These are phyloP conservation scores for Pseudotsuga menziesii DNA, from an alignment of 75 land plant genomes.

Conservation along the genomic window DNA sequence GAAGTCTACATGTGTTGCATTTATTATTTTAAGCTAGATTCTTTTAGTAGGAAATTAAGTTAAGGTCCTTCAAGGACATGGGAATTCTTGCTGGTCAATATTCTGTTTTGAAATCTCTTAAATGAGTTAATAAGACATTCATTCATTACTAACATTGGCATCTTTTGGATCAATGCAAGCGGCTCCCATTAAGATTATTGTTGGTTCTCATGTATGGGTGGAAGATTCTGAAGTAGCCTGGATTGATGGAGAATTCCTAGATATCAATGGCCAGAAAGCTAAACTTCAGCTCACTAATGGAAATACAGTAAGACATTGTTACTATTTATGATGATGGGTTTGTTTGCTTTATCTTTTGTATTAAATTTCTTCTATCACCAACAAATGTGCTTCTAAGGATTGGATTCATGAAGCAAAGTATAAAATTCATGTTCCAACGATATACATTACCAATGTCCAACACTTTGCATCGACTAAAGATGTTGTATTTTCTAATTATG, in stretches of 20 bases:
- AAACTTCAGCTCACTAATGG: slow-evolving; percentile 57
- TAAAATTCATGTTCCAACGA: not conserved
- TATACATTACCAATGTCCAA: not conserved
- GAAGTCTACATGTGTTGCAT: no score
- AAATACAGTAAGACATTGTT: slow-evolving; percentile 50
- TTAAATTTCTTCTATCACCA: not conserved
- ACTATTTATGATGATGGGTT: not conserved
- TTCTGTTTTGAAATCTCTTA: no score
- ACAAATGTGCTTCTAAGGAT: not conserved
- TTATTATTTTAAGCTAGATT: no score
- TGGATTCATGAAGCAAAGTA: not conserved
- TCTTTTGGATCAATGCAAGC: slow-evolving; percentile 43
- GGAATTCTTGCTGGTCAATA: no score
- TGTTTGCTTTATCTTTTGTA: not conserved
- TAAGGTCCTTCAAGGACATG: no score
- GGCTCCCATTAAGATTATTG: slow-evolving; percentile 40
- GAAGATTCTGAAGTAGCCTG: slow-evolving; percentile 79
- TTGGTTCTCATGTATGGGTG: slow-evolving; percentile 93
- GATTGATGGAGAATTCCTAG: slow-evolving; percentile 88
- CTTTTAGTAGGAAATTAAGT: no score
- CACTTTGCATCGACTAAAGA: not conserved
- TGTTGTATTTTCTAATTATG: not conserved
- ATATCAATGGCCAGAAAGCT: slow-evolving; percentile 57
- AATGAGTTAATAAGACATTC: not conserved
- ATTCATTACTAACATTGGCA: not conserved